Conservation (phyloP, 768 basidiomycete genomes). For the Guyanaporus albipodus region DNA sequence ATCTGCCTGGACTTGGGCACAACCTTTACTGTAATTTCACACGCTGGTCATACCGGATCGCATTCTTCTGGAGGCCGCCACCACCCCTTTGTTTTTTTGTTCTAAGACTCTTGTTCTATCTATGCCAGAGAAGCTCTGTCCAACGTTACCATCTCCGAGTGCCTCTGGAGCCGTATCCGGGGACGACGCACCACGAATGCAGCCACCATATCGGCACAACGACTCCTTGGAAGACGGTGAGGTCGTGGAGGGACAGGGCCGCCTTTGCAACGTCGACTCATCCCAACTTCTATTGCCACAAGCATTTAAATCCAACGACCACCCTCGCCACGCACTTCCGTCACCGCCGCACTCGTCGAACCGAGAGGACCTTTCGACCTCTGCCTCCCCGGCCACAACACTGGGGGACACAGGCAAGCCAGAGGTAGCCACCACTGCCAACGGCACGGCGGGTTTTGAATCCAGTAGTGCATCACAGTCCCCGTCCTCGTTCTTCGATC, state of each 20-base stretch:
- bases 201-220: not conserved
- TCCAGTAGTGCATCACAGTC: slow-evolving; percentile 8
- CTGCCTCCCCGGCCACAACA: not conserved
- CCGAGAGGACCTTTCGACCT: not conserved
- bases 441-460: no score
- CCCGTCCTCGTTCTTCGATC: not conserved
- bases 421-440: not conserved
- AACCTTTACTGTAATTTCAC: no score
- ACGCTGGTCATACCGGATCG: no score
- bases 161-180: no score
- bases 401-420: no score
- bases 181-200: not conserved
- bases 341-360: not conserved
- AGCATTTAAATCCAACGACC: not conserved
- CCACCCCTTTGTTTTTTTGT: no score
- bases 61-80: no score
- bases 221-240: slow-evolving; percentile 22
- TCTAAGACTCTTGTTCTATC: no score
- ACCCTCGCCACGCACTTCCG: no score
- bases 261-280: not conserved
- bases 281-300: not conserved
- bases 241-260: slow-evolving; percentile 17
- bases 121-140: no score
- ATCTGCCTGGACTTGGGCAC: no score
- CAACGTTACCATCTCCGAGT: no score